phyloP scores from a whole-genome alignment of 495 filamentous ascomycete species.

The Bathelium albidoporum region DNA sequence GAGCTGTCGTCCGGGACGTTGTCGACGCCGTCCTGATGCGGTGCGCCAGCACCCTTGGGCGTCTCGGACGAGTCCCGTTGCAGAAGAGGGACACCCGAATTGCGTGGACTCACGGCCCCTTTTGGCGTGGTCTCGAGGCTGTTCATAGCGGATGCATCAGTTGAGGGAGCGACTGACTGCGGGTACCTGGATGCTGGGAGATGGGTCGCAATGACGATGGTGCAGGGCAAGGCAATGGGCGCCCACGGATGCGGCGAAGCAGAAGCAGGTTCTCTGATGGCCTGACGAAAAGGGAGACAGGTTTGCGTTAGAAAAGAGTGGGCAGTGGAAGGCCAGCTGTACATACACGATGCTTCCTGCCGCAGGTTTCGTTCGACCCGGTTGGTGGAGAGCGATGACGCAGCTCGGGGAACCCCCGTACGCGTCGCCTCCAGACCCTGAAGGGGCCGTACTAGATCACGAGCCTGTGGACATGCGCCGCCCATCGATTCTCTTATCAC shows the following conservation, averaged over 20 bases:
- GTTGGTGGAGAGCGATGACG: conserved; percentile 3
- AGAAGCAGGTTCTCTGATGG: neutral
- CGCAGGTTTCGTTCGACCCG: neutral
- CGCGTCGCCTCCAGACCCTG: neutral
- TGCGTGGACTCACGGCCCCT: neutral
- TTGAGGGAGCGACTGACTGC: neutral
- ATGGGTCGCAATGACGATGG: neutral
- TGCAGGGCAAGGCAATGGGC: neutral
- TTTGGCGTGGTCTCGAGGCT: conserved; percentile 5
- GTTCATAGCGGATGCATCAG: neutral
- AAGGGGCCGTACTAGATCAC: neutral
- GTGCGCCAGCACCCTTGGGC: neutral
- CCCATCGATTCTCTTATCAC: neutral
- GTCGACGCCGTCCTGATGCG: neutral
- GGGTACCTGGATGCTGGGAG: neutral
- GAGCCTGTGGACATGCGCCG: neutral
- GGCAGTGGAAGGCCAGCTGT: conserved; percentile 2
- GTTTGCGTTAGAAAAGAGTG: neutral
- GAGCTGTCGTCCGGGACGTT: neutral
- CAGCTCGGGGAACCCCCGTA: neutral
- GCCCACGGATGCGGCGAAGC: neutral
- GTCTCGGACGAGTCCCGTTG: conserved; percentile 1
- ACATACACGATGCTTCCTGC: neutral
- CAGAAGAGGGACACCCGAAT: neutral
- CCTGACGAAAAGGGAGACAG: neutral